These are phyloP conservation scores for Penicillium soppii DNA, from an alignment of 495 filamentous ascomycete genomes.

Conservation along the genomic window DNA sequence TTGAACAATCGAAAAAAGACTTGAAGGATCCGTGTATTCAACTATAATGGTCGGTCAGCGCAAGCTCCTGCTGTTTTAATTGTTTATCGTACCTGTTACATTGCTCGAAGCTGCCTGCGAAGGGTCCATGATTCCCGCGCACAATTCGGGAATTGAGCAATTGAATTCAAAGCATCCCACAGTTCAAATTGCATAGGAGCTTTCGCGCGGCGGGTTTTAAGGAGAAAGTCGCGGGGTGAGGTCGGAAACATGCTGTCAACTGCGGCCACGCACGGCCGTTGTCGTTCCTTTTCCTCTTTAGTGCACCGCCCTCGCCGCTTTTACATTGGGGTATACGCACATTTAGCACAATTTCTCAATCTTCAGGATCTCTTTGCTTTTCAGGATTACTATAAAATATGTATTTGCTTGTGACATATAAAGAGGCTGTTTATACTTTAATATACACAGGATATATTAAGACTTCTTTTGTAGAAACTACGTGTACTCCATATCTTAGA, in stretches of 20 bases:
- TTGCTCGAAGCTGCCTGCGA: conserved; percentile 49
- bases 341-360: too few species aligned
- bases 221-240: conserved; percentile 8
- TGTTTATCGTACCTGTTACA: conserved; percentile 45
- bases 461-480: not conserved
- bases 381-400: too few species aligned
- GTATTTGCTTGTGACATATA: too few species aligned
- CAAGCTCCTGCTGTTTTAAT: not conserved
- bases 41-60: conserved; percentile 30
- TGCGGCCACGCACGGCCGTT: conserved; percentile 8
- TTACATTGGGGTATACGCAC: not conserved
- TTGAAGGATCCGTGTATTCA: conserved; percentile 84
- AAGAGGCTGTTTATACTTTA: too few species aligned
- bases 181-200: not conserved
- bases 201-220: not conserved
- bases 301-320: conserved; percentile 6
- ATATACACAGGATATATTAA: too few species aligned
- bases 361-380: conserved; percentile 4
- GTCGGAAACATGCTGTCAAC: conserved; percentile 8
- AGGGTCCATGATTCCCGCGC: conserved; percentile 45
- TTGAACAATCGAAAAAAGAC: conserved; percentile 78
- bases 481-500: not conserved
- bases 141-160: conserved; percentile 28
- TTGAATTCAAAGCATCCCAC: conserved; percentile 30
- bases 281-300: conserved; percentile 3